Evolutionary conservation across 129 eudicot genomes (phyloP), one percentile per base, ranked within the genome.

Genomic region (Logfia minima): DNA sequence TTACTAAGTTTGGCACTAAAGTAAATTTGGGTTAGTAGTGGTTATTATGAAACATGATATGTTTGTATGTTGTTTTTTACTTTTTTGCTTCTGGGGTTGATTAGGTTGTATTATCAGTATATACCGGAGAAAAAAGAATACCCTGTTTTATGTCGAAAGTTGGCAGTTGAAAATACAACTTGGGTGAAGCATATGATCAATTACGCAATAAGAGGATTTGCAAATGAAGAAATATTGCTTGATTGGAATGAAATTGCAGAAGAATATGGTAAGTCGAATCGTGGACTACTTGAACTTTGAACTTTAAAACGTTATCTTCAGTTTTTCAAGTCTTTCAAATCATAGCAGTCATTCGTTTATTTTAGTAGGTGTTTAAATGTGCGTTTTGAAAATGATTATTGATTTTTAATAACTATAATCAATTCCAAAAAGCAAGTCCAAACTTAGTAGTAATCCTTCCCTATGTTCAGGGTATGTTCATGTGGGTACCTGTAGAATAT

Each of bases 241-340:
- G 98, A 93, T 82, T 93, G 98, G 98, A 93, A 93, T 83, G 88
- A 83, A 76, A 89, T 93, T 83, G 97, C 90, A 26, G 78, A 86
- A 83, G 80, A 87, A 77, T 55, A 86, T 76, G 98, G 98, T 87
- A 77, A 72, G 83, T 65, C 53, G 19, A 32, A 52, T n/a, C 48
- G 23, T 23, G 8, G 28, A 18, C 31, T 35, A 35, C 59, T 4
- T 79, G n/a, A 9, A 9, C n/a, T 24, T 53, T 8, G 2, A 65
- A 34, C 61, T n/a, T n/a, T n/a, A n/a, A n/a, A n/a, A n/a, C n/a
- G n/a, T n/a, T n/a, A n/a, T n/a, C n/a, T n/a, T 35, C 37, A 34
- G 37, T 34, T 35, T 35, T 6, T 9, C 41, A 35, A 35, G 41
- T 35, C 41, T 35, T 35, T 35, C 41, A 35, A 35, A 35, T 6